Percentiles rank a stretch among this genome's conserved stretches.
phyloP scores from a whole-genome alignment of 192 early-diverging fungal genomes.

The Chytriomyces sp. region DNA sequence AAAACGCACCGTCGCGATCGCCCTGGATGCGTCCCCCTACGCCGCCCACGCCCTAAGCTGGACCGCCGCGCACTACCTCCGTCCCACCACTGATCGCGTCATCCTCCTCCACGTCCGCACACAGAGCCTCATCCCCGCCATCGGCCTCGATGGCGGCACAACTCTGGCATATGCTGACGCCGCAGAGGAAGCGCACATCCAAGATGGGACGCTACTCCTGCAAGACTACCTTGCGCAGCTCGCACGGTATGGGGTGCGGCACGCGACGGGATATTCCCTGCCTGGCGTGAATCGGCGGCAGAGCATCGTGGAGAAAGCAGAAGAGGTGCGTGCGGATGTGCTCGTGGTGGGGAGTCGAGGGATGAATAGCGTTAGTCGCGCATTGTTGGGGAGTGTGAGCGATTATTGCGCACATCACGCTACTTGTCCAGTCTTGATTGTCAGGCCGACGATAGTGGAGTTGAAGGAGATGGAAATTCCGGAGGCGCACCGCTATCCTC shows the following conservation, averaged over 20 bases:
- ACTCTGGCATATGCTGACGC: not conserved
- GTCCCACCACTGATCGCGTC: not conserved
- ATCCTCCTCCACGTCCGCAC: constrained; percentile 7
- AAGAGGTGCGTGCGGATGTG: constrained; percentile 53
- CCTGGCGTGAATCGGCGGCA: not conserved
- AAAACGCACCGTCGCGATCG: too few species aligned
- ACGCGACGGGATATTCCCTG: not conserved
- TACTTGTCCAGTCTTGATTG: constrained; percentile 21
- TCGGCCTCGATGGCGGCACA: not conserved
- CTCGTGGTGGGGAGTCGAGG: constrained; percentile 62
- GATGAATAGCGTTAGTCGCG: constrained; percentile 53
- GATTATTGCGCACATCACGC: constrained; percentile 27
- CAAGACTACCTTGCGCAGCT: not conserved
- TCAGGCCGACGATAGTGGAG: not conserved
- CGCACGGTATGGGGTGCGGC: not conserved
- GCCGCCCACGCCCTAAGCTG: constrained; percentile 13
- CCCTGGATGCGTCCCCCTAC: constrained; percentile 19
- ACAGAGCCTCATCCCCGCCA: not conserved
- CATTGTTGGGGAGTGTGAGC: constrained; percentile 36
- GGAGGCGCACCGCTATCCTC: not conserved
- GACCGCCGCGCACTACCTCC: constrained; percentile 11
- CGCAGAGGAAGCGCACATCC: not conserved
- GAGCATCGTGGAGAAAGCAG: constrained; percentile 59
- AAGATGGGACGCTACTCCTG: not conserved
- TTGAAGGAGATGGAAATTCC: not conserved